phyloP scores from a whole-genome alignment of 2,329 filamentous ascomycete genomes.

The Pyricularia sp. region DNA sequence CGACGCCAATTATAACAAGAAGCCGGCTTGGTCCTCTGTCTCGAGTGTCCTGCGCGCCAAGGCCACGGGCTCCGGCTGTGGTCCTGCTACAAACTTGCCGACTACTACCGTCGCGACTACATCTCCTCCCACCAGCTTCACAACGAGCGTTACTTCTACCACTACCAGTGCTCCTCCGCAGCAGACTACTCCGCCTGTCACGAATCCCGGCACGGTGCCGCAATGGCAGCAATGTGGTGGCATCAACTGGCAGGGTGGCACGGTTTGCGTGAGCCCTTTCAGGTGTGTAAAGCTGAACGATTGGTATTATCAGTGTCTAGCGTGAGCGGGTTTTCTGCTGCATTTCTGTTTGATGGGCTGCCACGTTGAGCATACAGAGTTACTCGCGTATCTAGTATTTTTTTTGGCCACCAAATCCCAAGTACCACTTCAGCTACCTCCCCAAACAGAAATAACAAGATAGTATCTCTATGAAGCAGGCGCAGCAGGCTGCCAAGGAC shows the following conservation, averaged over 20 bases:
- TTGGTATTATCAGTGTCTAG: slow-evolving; percentile 3
- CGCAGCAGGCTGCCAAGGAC: too few relatives aligned
- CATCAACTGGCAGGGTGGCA: background rate
- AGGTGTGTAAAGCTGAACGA: slow-evolving; percentile 1
- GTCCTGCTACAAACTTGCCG: background rate
- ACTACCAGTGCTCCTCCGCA: background rate
- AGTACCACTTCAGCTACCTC: background rate
- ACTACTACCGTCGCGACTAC: background rate
- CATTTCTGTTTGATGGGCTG: background rate
- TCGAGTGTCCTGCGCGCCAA: slow-evolving; percentile 12
- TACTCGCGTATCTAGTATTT: background rate
- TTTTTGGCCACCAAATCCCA: background rate
- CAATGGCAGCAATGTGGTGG: slow-evolving; percentile 3
- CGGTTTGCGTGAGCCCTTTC: slow-evolving; percentile 1
- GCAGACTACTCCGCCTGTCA: background rate
- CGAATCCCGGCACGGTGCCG: background rate
- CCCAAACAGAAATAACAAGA: background rate
- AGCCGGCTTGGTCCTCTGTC: slow-evolving; percentile 29
- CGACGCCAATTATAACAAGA: slow-evolving; percentile 25
- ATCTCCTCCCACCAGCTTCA: background rate
- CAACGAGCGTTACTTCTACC: background rate
- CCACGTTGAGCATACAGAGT: background rate
- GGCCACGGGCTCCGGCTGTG: background rate
- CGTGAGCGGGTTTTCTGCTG: background rate
- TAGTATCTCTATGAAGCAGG: too few relatives aligned